Evolutionary conservation across 2,329 filamentous ascomycete genomes (phyloP).

Genomic region (Paramyrothecium sp.): DNA sequence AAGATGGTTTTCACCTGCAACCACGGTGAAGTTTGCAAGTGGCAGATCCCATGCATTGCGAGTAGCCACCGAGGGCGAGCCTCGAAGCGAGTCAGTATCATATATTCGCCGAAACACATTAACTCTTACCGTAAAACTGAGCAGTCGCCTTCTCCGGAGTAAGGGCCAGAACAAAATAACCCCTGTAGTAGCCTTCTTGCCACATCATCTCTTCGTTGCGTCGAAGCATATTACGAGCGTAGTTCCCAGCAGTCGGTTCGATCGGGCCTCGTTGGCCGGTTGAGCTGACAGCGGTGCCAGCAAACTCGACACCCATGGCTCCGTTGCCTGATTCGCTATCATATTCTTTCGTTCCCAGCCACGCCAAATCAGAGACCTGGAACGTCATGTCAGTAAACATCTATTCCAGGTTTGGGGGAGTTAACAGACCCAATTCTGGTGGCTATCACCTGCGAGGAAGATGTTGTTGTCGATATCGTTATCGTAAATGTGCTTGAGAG

Average conservation of each 20-base stretch:
- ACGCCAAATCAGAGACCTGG: constrained; percentile 46
- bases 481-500: constrained; percentile 62
- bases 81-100: constrained; percentile 21
- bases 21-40: constrained; percentile 69
- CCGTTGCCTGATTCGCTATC: constrained; percentile 51
- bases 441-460: constrained; percentile 69
- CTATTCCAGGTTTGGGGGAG: background rate
- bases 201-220: constrained; percentile 67
- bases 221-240: constrained; percentile 38
- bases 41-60: constrained; percentile 64
- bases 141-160: constrained; percentile 57
- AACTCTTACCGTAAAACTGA: constrained; percentile 52
- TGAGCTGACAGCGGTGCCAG: constrained; percentile 65
- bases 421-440: constrained; percentile 57
- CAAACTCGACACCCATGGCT: constrained; percentile 62
- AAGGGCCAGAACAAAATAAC: constrained; percentile 67
- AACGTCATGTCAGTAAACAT: background rate
- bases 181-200: constrained; percentile 72
- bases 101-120: background rate
- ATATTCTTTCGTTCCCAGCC: constrained; percentile 54
- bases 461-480: constrained; percentile 72
- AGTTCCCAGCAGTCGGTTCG: constrained; percentile 46
- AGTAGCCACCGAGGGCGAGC: constrained; percentile 52
- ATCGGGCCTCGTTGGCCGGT: constrained; percentile 58
- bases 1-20: constrained; percentile 59